Base-by-base conservation (phyloP, 2,329 filamentous ascomycete species). In the Drechslerella stenobrocha region DNA sequence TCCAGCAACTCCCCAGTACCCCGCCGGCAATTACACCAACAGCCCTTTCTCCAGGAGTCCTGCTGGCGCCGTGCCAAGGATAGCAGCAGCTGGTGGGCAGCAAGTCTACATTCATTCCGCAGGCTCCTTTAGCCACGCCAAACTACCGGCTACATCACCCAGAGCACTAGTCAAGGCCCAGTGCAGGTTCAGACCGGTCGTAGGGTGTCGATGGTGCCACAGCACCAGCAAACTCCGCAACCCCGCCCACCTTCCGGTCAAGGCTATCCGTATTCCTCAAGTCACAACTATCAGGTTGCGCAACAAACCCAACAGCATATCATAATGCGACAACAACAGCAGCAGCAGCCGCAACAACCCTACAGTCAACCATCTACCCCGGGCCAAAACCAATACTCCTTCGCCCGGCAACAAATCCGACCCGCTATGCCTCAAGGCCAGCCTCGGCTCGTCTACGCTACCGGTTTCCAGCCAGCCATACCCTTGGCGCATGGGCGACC, bases 251-350 rank as follows among this genome's bases (percentile, higher is more conserved):
- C 55, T 3, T 67, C 63, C 2, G 44, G 48, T 1, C 63, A 52
- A 24, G 55, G 50, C 6, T 55, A 59, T 9, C 28, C 30, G 18
- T 67, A 60, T 20, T 53, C 55, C 3, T 56, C 55, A 2, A 30
- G 63, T 13, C 63, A 67, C 11, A 52, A 32, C 24, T 56, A 67
- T 22, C 52, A 67, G 15, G 59, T 59, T 7, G 63, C 63, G 9
- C 63, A 67, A 24, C 63, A 67, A 30, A 67, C 55, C 2, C 63
- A 67, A 20, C 63, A 67, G 30, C 55, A 59, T 44, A 42, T 42
- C 15, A 42, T 42, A 3, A 59, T 67, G 40, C 24, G 59, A 1
- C 63, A 56, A 18, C 42, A 26, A 3, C 61, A 66, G 35, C 63
- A 59, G 53, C 60, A 65, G 15, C 60, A 58, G 7, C 24, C 18